Evolutionary conservation across 2,329 filamentous ascomycete genomes (phyloP).

Genomic region (Dactylellina haptotyla): DNA sequence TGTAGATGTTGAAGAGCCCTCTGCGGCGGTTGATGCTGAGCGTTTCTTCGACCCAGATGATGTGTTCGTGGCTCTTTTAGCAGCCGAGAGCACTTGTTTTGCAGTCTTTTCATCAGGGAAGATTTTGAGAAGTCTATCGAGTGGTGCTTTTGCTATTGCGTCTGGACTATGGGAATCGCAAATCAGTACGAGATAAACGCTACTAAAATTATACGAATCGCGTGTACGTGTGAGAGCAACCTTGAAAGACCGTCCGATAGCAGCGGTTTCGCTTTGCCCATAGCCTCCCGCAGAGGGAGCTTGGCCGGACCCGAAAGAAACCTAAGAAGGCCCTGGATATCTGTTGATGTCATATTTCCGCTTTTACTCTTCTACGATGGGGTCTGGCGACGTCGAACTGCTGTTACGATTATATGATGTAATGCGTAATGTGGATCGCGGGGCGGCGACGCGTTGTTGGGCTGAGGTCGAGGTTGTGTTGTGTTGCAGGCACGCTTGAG

Average conservation of each 20-base stretch:
- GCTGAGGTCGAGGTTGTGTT: conserved; percentile 17
- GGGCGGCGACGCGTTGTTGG: conserved; percentile 32
- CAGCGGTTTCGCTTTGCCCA: conserved; percentile 44
- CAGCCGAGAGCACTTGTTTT: conserved; percentile 49
- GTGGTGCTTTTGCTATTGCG: conserved; percentile 34
- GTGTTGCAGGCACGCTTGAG: conserved; percentile 30
- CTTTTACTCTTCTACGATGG: not conserved
- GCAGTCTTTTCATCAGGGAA: conserved; percentile 43
- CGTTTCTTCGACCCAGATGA: conserved; percentile 30
- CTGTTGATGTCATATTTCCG: conserved; percentile 30
- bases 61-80: conserved; percentile 32
- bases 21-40: conserved; percentile 13
- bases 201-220: not conserved
- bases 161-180: conserved; percentile 20
- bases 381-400: not conserved
- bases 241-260: conserved; percentile 34
- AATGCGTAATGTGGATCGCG: conserved; percentile 15
- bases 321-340: conserved; percentile 39
- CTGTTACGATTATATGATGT: conserved; percentile 31
- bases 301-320: conserved; percentile 43
- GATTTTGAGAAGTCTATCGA: conserved; percentile 29
- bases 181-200: not conserved
- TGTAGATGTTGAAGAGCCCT: not conserved
- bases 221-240: conserved; percentile 7
- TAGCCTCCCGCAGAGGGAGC: conserved; percentile 38